phyloP scores from a whole-genome alignment of 345 rosid genomes.

The Lumnitzera racemosa region DNA sequence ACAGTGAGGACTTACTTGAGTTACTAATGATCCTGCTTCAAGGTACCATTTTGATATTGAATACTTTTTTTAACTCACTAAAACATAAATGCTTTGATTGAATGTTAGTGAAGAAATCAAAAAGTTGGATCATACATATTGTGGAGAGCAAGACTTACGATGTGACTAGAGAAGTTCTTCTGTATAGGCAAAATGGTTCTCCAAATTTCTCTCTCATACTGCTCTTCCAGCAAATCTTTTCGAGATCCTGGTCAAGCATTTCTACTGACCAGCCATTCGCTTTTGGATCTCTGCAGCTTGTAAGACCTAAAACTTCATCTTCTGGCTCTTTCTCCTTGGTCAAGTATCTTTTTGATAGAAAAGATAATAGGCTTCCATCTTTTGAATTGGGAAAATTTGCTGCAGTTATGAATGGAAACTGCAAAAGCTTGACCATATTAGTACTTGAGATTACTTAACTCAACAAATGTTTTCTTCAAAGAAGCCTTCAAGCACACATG shows the following conservation, averaged over 20 bases:
- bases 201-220: constrained; percentile 16
- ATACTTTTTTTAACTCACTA: too few species aligned
- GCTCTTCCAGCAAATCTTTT: constrained; percentile 65
- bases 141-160: constrained; percentile 27
- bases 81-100: too few species aligned
- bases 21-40: too few species aligned
- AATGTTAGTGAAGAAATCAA: too few species aligned
- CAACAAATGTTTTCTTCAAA: too few species aligned
- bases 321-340: constrained; percentile 10
- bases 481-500: not conserved
- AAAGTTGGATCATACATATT: not conserved
- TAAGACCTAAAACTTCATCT: constrained; percentile 40
- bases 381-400: not conserved
- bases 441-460: too few species aligned
- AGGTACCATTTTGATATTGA: too few species aligned
- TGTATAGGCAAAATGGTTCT: constrained; percentile 59
- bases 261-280: constrained; percentile 53
- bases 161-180: constrained; percentile 38
- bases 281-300: constrained; percentile 59
- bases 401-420: constrained; percentile 46
- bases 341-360: not conserved
- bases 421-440: constrained; percentile 6
- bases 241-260: constrained; percentile 32
- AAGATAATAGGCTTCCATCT: not conserved
- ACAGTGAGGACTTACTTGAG: too few species aligned